Base-by-base conservation (phyloP, 2,329 filamentous ascomycete species). In the Alternaria postmessia region DNA sequence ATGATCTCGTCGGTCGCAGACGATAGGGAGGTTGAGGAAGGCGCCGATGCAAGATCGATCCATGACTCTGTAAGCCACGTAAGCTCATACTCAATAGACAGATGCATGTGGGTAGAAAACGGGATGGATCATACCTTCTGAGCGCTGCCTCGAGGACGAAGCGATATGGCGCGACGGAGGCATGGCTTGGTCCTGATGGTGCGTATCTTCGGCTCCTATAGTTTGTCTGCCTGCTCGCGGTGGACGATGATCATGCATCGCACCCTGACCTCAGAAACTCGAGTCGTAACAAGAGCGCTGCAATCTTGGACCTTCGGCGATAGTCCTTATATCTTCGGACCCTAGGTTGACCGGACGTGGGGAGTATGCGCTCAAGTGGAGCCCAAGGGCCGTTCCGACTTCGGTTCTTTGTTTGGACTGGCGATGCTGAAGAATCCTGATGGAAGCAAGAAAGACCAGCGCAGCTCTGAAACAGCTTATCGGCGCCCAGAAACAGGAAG, bases 11-110 rank as follows among this genome's bases (percentile, higher is more conserved):
- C 93, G 74, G 90, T 88, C 54, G 88, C 80, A 20, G 87, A 97
- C 20, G 94, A 97, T 12, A 97, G 83, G 14, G 94, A 97, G 3
- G 94, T 97, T 2, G 94, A 96, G 0, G 94, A 97, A 7, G 94
- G 93, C 70, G 95, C 92, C 4, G 94, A 97, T 47, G 91, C 88
- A 62, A 99, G 89, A 78, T 99, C 94, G 70, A 98, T 88, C 95
- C 95, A 99, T 8, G 95, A 97, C 82, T 98, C 95, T 94, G 83
- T 5, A 47, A n/a, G 51, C 46, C 20, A 36, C 51, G 59, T 74
- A 43, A 75, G 69, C 60, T 43, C 16, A 30, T 16, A 32, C 24
- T 26, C 46, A 6, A 30, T 36, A 20, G 41, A 42, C 28, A 32
- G 14, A 18, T 18, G 18, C 26, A 38, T 41, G 32, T 18, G 32